Conservation (phyloP, 441 rosid species). For the Theobroma grandiflorum region DNA sequence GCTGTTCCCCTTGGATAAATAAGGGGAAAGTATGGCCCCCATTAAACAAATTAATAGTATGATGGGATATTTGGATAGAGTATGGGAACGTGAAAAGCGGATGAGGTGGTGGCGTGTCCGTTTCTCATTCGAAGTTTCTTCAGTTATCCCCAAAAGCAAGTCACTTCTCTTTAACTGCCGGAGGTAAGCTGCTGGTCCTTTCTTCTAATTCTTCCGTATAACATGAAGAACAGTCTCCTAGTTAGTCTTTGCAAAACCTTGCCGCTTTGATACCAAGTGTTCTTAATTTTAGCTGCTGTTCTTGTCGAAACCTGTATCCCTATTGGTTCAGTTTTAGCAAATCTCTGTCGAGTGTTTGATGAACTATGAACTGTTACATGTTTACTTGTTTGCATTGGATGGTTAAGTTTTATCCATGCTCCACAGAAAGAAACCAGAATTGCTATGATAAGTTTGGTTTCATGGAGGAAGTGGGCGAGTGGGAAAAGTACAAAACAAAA, state of each 20-base stretch:
- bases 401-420: not conserved
- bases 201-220: not conserved
- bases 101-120: constrained; percentile 44
- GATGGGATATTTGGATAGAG: constrained; percentile 10
- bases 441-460: not conserved
- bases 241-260: not conserved
- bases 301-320: constrained; percentile 15
- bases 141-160: constrained; percentile 23
- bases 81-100: constrained; percentile 22
- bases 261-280: not conserved
- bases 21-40: not conserved
- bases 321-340: not conserved
- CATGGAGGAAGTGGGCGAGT: not conserved
- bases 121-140: constrained; percentile 39
- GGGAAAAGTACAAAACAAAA: not conserved
- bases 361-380: not conserved
- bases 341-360: not conserved
- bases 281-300: not conserved
- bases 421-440: not conserved
- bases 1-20: not conserved
- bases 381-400: not conserved
- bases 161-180: constrained; percentile 21
- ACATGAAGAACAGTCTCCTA: constrained; percentile 5
- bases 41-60: not conserved
- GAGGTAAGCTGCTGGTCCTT: constrained; percentile 33